Conservation (phyloP, 768 basidiomycete species). For the Russula sp. region DNA sequence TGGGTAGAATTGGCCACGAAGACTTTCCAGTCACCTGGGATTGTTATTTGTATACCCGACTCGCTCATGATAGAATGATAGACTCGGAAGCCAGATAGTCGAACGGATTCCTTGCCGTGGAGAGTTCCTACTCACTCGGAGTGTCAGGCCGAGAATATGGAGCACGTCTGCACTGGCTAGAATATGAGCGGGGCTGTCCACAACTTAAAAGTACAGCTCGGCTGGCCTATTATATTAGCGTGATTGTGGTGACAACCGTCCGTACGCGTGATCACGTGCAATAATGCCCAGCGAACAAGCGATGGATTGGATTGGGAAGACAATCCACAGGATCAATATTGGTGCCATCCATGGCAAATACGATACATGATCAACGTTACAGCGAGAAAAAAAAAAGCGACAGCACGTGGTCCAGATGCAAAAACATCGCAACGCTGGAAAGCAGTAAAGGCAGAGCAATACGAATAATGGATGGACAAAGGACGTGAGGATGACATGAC, state of each 20-base stretch:
- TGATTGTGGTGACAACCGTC: neutral
- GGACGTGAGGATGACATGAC: conserved; percentile 21
- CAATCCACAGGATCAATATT: conserved; percentile 6
- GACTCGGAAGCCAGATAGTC: neutral
- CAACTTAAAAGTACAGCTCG: neutral
- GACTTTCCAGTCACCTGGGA: conserved; percentile 34
- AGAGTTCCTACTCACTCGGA: neutral
- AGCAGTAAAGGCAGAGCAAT: conserved; percentile 25
- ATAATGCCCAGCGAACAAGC: neutral
- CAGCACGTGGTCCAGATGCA: conserved; percentile 9
- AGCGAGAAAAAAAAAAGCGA: conserved; percentile 13
- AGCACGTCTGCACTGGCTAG: neutral
- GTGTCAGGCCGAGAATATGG: neutral
- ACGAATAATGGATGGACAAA: conserved; percentile 19
- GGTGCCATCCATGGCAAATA: conserved; percentile 12
- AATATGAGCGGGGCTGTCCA: neutral
- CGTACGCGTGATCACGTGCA: conserved; percentile 2
- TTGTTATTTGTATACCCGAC: conserved; percentile 42
- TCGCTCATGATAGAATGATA: conserved; percentile 30
- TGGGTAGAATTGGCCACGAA: conserved; percentile 17
- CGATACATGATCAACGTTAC: conserved; percentile 20
- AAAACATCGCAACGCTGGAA: conserved; percentile 19
- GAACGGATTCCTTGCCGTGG: neutral
- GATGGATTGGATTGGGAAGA: too few species aligned
- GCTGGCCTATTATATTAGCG: neutral